These are phyloP conservation scores for Curvularia verruculosa DNA, from an alignment of 2,329 filamentous ascomycete genomes.

Conservation along the genomic window DNA sequence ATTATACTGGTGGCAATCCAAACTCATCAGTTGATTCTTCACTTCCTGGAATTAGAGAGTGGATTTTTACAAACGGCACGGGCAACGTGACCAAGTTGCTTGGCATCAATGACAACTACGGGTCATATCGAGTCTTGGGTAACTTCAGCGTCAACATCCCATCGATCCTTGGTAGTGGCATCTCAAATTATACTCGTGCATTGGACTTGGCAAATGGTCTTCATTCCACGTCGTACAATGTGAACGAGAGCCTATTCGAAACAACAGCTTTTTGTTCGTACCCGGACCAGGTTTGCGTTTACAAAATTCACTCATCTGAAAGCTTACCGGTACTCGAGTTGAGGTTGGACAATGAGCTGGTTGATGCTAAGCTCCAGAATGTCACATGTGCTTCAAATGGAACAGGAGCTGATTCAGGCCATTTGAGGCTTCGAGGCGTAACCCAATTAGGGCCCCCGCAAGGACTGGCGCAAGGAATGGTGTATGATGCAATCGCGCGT, in stretches of 20 bases:
- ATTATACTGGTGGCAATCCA: slow-evolving; percentile 58
- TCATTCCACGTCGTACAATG: slow-evolving; percentile 38
- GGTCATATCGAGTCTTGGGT: slow-evolving; percentile 55
- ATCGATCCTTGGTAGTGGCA: slow-evolving; percentile 19
- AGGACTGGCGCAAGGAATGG: slow-evolving; percentile 57
- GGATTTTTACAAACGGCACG: slow-evolving; percentile 58
- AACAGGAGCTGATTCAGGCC: slow-evolving; percentile 42
- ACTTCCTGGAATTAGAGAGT: slow-evolving; percentile 53
- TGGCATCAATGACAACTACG: slow-evolving; percentile 50
- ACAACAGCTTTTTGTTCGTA: slow-evolving; percentile 55
- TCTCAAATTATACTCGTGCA: slow-evolving; percentile 47
- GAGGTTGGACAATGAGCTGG: slow-evolving; percentile 52
- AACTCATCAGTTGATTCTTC: slow-evolving; percentile 39
- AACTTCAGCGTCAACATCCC: slow-evolving; percentile 54
- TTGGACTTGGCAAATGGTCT: slow-evolving; percentile 56
- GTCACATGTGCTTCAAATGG: slow-evolving; percentile 43
- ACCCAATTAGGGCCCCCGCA: slow-evolving; percentile 51
- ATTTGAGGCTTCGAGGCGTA: slow-evolving; percentile 27
- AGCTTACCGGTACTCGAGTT: slow-evolving; percentile 52
- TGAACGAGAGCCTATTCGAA: slow-evolving; percentile 42
- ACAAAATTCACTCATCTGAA: slow-evolving; percentile 39
- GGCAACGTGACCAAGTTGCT: slow-evolving; percentile 52
- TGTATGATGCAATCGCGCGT: slow-evolving; percentile 50
- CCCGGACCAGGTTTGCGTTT: slow-evolving; percentile 52
- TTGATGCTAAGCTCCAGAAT: slow-evolving; percentile 36